A percentile compares a stretch with the other conserved stretches of the same genome.
Conservation (phyloP, 2,329 filamentous ascomycete species). For the Diaporthe sp. region DNA sequence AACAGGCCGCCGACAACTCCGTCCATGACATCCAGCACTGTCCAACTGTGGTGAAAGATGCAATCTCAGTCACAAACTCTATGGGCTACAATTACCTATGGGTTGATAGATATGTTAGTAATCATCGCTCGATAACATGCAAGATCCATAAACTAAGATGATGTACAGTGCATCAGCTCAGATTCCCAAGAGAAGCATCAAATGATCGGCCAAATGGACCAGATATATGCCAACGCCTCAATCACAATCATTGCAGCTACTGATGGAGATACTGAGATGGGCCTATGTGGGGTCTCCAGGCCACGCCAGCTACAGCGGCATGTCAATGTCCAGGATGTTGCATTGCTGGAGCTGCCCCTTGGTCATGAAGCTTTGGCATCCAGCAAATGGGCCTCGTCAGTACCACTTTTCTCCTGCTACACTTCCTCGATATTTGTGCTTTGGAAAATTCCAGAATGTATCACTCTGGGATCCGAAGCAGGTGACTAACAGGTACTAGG, state of each 20-base stretch:
- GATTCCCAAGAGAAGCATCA: neutral
- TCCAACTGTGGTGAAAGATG: constrained; percentile 3
- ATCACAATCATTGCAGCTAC: constrained; percentile 34
- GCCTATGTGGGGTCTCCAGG: constrained; percentile 2
- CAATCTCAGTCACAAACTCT: neutral
- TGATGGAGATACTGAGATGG: constrained; percentile 20
- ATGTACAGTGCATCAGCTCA: neutral
- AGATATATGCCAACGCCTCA: constrained; percentile 3
- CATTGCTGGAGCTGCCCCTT: constrained; percentile 10
- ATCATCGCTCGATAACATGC: neutral
- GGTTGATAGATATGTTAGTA: constrained; percentile 4
- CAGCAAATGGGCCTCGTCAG: constrained; percentile 35
- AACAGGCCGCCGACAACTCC: neutral
- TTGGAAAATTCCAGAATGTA: no score
- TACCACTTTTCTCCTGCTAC: no score
- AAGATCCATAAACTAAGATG: neutral
- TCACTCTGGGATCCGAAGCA: no score
- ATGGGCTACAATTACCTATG: constrained; percentile 7
- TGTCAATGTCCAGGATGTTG: neutral
- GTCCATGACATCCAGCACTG: neutral
- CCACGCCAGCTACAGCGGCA: neutral
- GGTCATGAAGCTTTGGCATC: neutral
- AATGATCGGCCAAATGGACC: constrained; percentile 28
- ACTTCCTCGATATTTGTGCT: no score
- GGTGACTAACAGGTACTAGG: no score